A percentile compares a stretch with the other conserved stretches of the same genome.
Evolutionary conservation across 2,329 filamentous ascomycete species (phyloP).

Genomic region (Diaporthe velutina): DNA sequence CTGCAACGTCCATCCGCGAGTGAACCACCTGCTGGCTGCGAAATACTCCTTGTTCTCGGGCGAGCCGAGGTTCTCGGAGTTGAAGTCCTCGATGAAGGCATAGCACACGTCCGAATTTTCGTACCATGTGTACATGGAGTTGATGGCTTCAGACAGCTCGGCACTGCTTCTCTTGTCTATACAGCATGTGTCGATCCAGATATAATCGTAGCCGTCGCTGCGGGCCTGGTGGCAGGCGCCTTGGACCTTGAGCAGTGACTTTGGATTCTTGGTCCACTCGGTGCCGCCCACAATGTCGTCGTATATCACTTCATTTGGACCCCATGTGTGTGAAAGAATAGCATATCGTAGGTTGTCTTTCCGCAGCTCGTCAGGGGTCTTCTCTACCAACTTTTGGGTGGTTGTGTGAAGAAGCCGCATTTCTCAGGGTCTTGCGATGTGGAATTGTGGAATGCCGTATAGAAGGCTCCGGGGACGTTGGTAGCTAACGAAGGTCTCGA

Average conservation of each 20-base stretch:
- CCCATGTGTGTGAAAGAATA: constrained; percentile 18
- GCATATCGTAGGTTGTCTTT: constrained; percentile 20
- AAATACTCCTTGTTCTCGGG: constrained; percentile 17
- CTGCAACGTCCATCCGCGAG: constrained; percentile 36
- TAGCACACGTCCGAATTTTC: constrained; percentile 20
- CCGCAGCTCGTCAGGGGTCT: constrained; percentile 18
- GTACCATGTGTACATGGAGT: constrained; percentile 30
- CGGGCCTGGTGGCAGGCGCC: constrained; percentile 11
- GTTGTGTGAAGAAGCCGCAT: constrained; percentile 25
- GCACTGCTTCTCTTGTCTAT: constrained; percentile 29
- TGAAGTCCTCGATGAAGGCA: constrained; percentile 31
- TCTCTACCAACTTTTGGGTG: constrained; percentile 20
- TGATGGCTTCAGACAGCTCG: constrained; percentile 19
- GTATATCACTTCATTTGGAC: background rate
- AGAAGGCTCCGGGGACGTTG: background rate
- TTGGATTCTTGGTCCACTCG: background rate
- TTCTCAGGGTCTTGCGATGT: background rate
- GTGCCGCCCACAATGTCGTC: constrained; percentile 12
- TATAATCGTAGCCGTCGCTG: constrained; percentile 7
- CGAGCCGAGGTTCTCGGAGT: background rate
- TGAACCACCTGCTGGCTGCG: constrained; percentile 25
- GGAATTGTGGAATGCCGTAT: background rate
- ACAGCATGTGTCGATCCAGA: constrained; percentile 35
- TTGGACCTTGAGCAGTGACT: constrained; percentile 18
- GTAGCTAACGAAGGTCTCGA: background rate